These are phyloP conservation scores for Talaromyces nanjingensis DNA, from an alignment of 495 filamentous ascomycete genomes.

Conservation along the genomic window DNA sequence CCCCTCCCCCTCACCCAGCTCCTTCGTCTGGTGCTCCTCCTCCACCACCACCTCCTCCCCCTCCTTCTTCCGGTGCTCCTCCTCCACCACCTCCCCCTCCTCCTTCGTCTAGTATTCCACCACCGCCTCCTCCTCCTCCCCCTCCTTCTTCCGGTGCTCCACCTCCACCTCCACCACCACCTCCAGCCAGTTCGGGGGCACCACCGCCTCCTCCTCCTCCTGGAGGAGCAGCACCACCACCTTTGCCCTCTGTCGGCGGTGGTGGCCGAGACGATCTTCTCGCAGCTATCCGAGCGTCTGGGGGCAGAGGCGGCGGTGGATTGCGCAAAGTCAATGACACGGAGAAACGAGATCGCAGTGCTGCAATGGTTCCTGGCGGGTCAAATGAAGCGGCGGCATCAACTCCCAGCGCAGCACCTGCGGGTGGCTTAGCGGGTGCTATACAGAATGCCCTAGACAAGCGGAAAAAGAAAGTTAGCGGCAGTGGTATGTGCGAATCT, in stretches of 20 bases:
- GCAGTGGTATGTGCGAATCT: conserved; percentile 66
- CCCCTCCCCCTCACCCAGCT: conserved; percentile 27
- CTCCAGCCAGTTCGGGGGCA: conserved; percentile 34
- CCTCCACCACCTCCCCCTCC: conserved; percentile 42
- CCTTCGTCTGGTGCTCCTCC: conserved; percentile 26
- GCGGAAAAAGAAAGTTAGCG: conserved; percentile 82
- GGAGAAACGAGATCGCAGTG: conserved; percentile 77
- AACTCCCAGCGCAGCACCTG: conserved; percentile 35
- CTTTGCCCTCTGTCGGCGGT: conserved; percentile 42
- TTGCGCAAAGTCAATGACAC: conserved; percentile 75
- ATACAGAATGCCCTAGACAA: conserved; percentile 68
- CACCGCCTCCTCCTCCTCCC: conserved; percentile 32
- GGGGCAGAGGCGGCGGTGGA: conserved; percentile 57
- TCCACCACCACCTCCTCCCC: conserved; percentile 25
- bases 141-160: conserved; percentile 16
- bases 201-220: conserved; percentile 68
- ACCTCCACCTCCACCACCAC: conserved; percentile 34
- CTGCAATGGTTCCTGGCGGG: conserved; percentile 55
- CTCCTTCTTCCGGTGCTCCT: conserved; percentile 27
- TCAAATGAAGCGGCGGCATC: conserved; percentile 42
- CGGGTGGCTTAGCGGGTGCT: conserved; percentile 72
- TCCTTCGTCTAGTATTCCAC: conserved; percentile 11
- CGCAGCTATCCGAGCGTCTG: conserved; percentile 73
- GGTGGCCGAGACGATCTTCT: conserved; percentile 60
- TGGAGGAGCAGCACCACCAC: conserved; percentile 53